Percentiles rank a stretch among this genome's conserved stretches.
phyloP scores from a whole-genome alignment of 345 rosid species.

The Eucalyptus sideroxylon region DNA sequence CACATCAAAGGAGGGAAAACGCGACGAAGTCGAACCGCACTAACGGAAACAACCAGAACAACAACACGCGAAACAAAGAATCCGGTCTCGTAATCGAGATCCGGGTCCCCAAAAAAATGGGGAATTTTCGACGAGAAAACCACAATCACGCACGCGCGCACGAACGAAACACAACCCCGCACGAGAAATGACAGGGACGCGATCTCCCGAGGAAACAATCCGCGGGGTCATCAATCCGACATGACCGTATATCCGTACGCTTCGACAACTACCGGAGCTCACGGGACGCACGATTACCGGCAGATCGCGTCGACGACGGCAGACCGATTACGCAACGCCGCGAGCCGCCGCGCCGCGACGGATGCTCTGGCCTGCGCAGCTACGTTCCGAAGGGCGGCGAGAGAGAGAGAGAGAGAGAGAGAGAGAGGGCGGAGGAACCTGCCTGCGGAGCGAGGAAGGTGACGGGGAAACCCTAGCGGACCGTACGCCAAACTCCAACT shows the following conservation, averaged over 20 bases:
- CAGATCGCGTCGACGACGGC: not conserved
- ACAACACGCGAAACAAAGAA: not conserved
- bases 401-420: not conserved
- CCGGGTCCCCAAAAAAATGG: not conserved
- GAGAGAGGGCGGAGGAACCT: not conserved
- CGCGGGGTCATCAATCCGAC: not conserved
- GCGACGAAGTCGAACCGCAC: not conserved
- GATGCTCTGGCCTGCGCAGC: not conserved
- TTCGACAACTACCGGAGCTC: not conserved
- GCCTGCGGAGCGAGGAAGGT: not conserved
- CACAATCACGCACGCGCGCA: not conserved
- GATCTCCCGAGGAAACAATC: not conserved
- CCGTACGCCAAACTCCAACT: not conserved
- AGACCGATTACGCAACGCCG: not conserved
- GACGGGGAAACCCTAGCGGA: not conserved
- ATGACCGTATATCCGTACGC: not conserved
- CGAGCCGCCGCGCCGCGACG: not conserved
- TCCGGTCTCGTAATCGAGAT: not conserved
- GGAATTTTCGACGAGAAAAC: not conserved
- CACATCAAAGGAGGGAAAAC: not conserved
- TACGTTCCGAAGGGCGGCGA: not conserved
- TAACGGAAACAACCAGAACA: not conserved
- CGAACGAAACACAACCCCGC: not conserved
- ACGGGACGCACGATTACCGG: not conserved
- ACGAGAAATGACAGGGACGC: not conserved